Percentiles rank a stretch among this genome's conserved stretches.
These are phyloP conservation scores for Pythium guiyangense DNA, from an alignment of 352 stramenopile genomes.

Conservation along the genomic window DNA sequence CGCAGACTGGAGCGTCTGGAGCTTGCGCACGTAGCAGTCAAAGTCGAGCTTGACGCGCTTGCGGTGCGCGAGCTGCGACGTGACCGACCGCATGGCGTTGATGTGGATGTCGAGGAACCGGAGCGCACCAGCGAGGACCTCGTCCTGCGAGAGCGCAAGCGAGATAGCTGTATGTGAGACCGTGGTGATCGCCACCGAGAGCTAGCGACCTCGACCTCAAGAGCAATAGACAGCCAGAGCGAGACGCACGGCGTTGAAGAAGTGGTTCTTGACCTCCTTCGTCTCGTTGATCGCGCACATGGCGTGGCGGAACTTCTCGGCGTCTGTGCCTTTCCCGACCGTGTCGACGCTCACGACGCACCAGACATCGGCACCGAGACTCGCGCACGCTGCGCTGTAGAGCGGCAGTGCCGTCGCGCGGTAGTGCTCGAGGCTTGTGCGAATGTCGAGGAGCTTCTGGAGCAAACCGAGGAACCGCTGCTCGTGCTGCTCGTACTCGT, in stretches of 20 bases:
- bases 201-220: not conserved
- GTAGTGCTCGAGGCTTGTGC: constrained; percentile 64
- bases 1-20: constrained; percentile 26
- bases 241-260: constrained; percentile 52
- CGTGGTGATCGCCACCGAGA: not conserved
- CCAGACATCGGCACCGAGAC: constrained; percentile 66
- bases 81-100: constrained; percentile 70
- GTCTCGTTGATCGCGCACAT: constrained; percentile 78
- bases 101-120: constrained; percentile 73
- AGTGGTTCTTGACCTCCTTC: constrained; percentile 71
- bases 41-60: constrained; percentile 70
- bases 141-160: constrained; percentile 27
- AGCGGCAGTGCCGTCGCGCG: constrained; percentile 48
- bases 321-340: constrained; percentile 53
- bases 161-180: not conserved
- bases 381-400: constrained; percentile 59
- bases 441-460: constrained; percentile 71
- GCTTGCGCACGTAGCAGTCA: constrained; percentile 60
- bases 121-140: constrained; percentile 49
- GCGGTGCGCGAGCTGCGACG: constrained; percentile 63
- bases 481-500: constrained; percentile 66
- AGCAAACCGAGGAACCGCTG: constrained; percentile 63
- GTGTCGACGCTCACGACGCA: constrained; percentile 65
- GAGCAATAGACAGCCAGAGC: not conserved
- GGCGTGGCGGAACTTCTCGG: constrained; percentile 65